Percentiles rank a stretch among this genome's conserved stretches.
phyloP scores from a whole-genome alignment of 2,329 filamentous ascomycete species.

The Botryotinia convoluta region DNA sequence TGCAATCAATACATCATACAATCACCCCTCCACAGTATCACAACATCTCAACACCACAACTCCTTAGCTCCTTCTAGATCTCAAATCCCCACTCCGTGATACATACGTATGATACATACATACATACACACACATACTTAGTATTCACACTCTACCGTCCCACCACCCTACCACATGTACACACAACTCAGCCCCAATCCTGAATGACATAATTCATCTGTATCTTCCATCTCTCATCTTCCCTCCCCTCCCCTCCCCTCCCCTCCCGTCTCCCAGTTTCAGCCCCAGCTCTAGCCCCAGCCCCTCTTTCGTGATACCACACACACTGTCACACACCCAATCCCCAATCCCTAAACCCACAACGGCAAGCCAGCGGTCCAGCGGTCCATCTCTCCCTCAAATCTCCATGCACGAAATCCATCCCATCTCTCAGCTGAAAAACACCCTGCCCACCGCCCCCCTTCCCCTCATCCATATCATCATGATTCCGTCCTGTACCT shows the following conservation, averaged over 20 bases:
- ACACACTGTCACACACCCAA: not conserved
- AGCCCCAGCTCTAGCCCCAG: not conserved
- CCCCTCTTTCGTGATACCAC: not conserved
- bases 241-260: not conserved
- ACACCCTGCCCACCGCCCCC: not conserved
- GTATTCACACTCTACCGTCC: no score
- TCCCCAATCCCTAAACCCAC: not conserved
- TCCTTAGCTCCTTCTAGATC: not conserved
- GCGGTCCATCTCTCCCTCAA: not conserved
- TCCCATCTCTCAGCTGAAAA: not conserved
- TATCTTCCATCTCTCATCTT: not conserved
- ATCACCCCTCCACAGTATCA: not conserved
- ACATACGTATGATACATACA: not conserved
- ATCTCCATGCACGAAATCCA: not conserved
- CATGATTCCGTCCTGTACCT: not conserved
- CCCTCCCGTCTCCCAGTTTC: not conserved
- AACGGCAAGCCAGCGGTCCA: not conserved
- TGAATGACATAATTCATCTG: not conserved
- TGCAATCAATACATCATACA: not conserved
- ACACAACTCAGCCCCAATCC: not conserved
- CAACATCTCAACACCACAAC: not conserved
- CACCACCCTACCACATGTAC: not conserved
- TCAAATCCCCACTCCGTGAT: not conserved
- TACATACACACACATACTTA: not conserved
- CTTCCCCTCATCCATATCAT: not conserved